phyloP scores from a whole-genome alignment of 1,284 basidiomycete species.

The Ustilago crameri region DNA sequence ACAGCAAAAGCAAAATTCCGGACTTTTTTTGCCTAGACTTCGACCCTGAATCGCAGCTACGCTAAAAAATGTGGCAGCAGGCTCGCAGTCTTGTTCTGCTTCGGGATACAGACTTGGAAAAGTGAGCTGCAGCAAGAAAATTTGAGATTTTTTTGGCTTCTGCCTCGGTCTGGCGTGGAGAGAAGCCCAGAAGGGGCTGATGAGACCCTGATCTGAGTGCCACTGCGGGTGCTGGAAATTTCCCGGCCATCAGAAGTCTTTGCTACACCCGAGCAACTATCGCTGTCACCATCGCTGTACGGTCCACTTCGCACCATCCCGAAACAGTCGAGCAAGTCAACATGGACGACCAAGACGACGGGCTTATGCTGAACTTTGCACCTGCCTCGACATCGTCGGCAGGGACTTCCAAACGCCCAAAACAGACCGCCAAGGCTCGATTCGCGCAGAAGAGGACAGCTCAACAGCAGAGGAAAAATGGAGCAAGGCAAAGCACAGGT shows the following conservation, averaged over 20 bases:
- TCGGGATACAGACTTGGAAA: constrained; percentile 21
- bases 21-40: constrained; percentile 12
- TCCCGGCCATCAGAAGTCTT: no score
- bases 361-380: constrained; percentile 66
- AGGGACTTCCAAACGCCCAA: constrained; percentile 27
- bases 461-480: constrained; percentile 30
- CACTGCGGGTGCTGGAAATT: neutral
- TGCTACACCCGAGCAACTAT: no score
- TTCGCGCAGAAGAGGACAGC: constrained; percentile 34
- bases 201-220: constrained; percentile 3
- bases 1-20: constrained; percentile 15
- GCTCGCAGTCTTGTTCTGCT: neutral
- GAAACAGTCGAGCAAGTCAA: constrained; percentile 5
- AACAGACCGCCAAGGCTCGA: constrained; percentile 42
- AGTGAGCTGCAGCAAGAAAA: constrained; percentile 13
- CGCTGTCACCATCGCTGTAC: neutral
- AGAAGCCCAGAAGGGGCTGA: neutral
- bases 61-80: constrained; percentile 5
- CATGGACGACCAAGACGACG: constrained; percentile 64
- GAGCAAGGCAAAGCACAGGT: constrained; percentile 4
- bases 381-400: constrained; percentile 27
- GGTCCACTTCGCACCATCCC: neutral
- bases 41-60: constrained; percentile 13
- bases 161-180: neutral
- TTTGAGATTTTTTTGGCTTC: constrained; percentile 22